These are phyloP conservation scores for Thielaviopsis punctulata DNA, from an alignment of 2,329 filamentous ascomycete species.

Conservation along the genomic window DNA sequence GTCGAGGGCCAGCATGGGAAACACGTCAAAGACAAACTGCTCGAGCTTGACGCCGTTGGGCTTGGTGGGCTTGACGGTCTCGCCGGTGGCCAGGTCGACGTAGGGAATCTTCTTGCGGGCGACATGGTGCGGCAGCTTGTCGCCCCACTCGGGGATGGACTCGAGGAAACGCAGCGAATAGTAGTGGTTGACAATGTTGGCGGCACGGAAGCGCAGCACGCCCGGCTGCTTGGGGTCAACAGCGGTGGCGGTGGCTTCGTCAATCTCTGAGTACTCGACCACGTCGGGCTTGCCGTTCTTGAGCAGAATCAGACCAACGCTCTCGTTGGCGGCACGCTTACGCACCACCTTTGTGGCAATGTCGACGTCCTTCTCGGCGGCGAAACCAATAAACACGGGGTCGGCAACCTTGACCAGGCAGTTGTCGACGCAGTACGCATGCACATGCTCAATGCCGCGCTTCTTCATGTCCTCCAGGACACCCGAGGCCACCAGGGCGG, in stretches of 20 bases:
- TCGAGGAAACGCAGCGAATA: slow-evolving; percentile 91
- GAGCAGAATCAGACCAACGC: slow-evolving; percentile 80
- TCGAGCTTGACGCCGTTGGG: slow-evolving; percentile 98
- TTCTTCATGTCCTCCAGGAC: slow-evolving; percentile 76
- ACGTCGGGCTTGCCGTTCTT: slow-evolving; percentile 96
- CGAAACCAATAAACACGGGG: slow-evolving; percentile 86
- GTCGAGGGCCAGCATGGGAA: slow-evolving; percentile 63
- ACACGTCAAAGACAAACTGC: slow-evolving; percentile 75
- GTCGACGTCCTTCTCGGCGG: slow-evolving; percentile 73
- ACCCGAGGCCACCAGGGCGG: slow-evolving; percentile 64
- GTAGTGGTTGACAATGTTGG: slow-evolving; percentile 99
- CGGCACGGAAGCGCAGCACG: slow-evolving; percentile 86
- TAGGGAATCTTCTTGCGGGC: slow-evolving; percentile 96
- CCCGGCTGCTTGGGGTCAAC: slow-evolving; percentile 64
- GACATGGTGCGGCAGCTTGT: slow-evolving; percentile 84
- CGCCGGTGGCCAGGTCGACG: slow-evolving; percentile 58
- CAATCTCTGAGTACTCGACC: slow-evolving; percentile 97
- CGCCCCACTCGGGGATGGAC: slow-evolving; percentile 69
- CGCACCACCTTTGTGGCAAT: slow-evolving; percentile 99
- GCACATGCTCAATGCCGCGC: slow-evolving; percentile 84
- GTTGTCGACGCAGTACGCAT: slow-evolving; percentile 98
- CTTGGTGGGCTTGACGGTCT: slow-evolving; percentile 76
- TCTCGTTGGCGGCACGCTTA: slow-evolving; percentile 91
- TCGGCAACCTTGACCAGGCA: slow-evolving; percentile 98
- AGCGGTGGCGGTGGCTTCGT: slow-evolving; percentile 73